These are phyloP conservation scores for Penicillium cosmopolitanum DNA, from an alignment of 495 filamentous ascomycete species.

Conservation along the genomic window DNA sequence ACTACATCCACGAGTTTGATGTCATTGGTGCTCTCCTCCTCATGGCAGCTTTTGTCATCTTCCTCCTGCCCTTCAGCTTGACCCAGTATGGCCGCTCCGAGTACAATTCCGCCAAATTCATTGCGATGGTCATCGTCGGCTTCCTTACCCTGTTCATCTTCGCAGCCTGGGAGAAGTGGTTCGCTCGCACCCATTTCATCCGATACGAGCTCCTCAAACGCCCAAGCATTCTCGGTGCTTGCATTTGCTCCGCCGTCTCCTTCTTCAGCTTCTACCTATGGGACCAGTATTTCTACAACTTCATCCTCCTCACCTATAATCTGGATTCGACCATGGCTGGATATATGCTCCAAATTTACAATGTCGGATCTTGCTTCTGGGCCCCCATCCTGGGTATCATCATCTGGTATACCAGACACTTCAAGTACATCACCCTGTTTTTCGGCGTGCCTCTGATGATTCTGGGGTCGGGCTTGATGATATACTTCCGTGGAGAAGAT, in stretches of 20 bases:
- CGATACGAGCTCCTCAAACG: slow-evolving; percentile 61
- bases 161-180: slow-evolving; percentile 58
- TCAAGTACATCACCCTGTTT: slow-evolving; percentile 61
- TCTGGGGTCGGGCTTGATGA: slow-evolving; percentile 68
- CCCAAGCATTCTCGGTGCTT: slow-evolving; percentile 68
- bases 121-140: slow-evolving; percentile 60
- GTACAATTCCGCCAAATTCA: slow-evolving; percentile 57
- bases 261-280: slow-evolving; percentile 70
- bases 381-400: slow-evolving; percentile 60
- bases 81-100: slow-evolving; percentile 47
- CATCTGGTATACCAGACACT: slow-evolving; percentile 59
- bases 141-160: slow-evolving; percentile 59
- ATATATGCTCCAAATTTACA: slow-evolving; percentile 72
- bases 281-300: slow-evolving; percentile 71
- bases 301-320: slow-evolving; percentile 70
- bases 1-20: slow-evolving; percentile 67
- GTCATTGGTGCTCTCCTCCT: slow-evolving; percentile 63
- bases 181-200: slow-evolving; percentile 64
- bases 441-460: slow-evolving; percentile 67
- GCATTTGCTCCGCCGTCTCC: slow-evolving; percentile 53
- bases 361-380: slow-evolving; percentile 67
- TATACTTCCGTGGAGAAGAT: slow-evolving; percentile 65
- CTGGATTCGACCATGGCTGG: slow-evolving; percentile 59
- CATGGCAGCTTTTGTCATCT: slow-evolving; percentile 59
- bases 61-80: slow-evolving; percentile 67